Evolutionary conservation across 805 yeast species (phyloP).

Genomic region (Ogataea nakhonphanomensis): DNA sequence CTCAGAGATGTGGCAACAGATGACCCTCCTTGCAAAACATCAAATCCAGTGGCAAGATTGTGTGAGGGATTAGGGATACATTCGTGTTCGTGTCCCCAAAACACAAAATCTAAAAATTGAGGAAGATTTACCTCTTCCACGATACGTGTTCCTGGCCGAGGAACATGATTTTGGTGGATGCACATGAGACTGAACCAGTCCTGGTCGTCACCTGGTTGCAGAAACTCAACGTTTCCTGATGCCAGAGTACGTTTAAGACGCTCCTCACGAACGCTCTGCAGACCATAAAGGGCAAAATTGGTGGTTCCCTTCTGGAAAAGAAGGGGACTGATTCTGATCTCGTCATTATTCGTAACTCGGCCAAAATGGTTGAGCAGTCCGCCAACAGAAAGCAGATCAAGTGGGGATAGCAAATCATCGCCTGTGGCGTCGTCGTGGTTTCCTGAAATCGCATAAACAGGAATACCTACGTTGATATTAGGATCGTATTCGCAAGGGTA

Average conservation of each 20-base stretch:
- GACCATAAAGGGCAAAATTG: slow-evolving; percentile 80
- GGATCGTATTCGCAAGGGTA: slow-evolving; percentile 88
- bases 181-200: slow-evolving; percentile 84
- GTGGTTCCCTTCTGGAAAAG: slow-evolving; percentile 80
- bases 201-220: slow-evolving; percentile 53
- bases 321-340: slow-evolving; percentile 70
- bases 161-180: slow-evolving; percentile 88
- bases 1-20: slow-evolving; percentile 88
- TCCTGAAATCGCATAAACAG: slow-evolving; percentile 90
- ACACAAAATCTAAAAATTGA: slow-evolving; percentile 69
- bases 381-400: slow-evolving; percentile 76
- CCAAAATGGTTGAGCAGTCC: slow-evolving; percentile 93
- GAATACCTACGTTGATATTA: slow-evolving; percentile 81
- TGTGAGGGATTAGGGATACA: slow-evolving; percentile 68
- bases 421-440: slow-evolving; percentile 98
- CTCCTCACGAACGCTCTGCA: slow-evolving; percentile 88
- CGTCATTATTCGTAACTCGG: slow-evolving; percentile 68
- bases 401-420: slow-evolving; percentile 72
- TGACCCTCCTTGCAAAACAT: slow-evolving; percentile 88
- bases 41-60: slow-evolving; percentile 61
- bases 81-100: slow-evolving; percentile 99
- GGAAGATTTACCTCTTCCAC: slow-evolving; percentile 87
- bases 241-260: slow-evolving; percentile 77
- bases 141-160: slow-evolving; percentile 75
- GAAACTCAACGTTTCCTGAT: slow-evolving; percentile 74